These are phyloP conservation scores for Fonsecaea nubica DNA, from an alignment of 2,329 filamentous ascomycete species.

Conservation along the genomic window DNA sequence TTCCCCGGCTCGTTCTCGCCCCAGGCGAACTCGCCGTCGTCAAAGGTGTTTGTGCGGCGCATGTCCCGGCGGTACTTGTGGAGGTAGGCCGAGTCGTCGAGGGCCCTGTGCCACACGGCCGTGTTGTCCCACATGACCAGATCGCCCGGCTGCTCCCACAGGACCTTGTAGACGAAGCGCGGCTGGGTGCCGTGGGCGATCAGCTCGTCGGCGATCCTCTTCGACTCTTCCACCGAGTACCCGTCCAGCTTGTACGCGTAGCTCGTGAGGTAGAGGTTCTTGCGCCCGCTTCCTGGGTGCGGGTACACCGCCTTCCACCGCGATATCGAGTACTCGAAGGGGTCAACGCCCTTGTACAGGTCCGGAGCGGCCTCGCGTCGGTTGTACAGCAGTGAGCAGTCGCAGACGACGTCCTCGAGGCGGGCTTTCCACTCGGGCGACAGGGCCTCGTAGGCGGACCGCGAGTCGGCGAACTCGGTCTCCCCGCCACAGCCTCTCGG, in stretches of 20 bases:
- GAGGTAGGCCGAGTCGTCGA: no score
- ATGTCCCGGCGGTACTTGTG: no score
- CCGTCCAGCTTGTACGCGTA: constrained; percentile 6
- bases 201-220: neutral
- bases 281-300: constrained; percentile 4
- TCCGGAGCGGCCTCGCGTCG: constrained; percentile 7
- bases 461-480: constrained; percentile 14
- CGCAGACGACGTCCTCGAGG: constrained; percentile 5
- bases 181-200: no score
- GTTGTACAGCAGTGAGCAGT: constrained; percentile 16
- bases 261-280: constrained; percentile 1
- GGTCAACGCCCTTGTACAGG: constrained; percentile 12
- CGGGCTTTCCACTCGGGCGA: constrained; percentile 7
- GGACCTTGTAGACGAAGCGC: no score
- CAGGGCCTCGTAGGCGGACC: constrained; percentile 17
- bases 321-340: constrained; percentile 4
- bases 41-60: no score
- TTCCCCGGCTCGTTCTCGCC: no score
- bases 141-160: no score
- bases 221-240: neutral
- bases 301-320: constrained; percentile 1
- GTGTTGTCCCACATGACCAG: no score
- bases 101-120: no score
- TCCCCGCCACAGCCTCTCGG: constrained; percentile 5
- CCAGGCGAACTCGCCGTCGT: no score